Evolutionary conservation across 345 rosid species (phyloP), one percentile per base, ranked within the genome.

Genomic region (Citrus unshiu): DNA sequence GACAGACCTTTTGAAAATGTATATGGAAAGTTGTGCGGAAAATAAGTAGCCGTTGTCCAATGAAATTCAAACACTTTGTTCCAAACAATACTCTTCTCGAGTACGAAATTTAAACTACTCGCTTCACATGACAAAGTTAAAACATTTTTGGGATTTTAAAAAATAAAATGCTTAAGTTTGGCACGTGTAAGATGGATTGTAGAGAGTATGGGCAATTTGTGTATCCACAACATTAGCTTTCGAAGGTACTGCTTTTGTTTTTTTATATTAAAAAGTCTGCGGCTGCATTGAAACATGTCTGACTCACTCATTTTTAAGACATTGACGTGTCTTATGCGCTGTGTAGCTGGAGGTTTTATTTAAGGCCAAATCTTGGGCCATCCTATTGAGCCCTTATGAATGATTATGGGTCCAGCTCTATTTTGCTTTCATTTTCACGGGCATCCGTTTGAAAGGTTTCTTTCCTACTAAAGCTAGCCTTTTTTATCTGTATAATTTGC

Each of bases 31-130:
- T 80, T 78, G 92, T 78, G 94, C 85, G 32, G 63, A 39, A 77
- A 63, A 70, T 56, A 14, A 77, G 85, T 77, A 83, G 87, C 93
- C 91, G 90, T 88, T 88, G 90, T 81, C 88, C 88, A 37, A 75
- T 64, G 54, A 78, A 77, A 78, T 86, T 86, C 84, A 83, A 80
- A 87, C 78, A 74, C 13, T 72, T 9, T n/a, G 22, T 14, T 25
- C 56, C 18, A 78, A 70, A 34, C 27, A 21, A 7, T 68, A 83
- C 79, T 51, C 77, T 22, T 79, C 29, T 18, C 18, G 25, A 12
- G 70, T 59, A 75, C 8, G 0, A 4, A 77, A 61, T 5, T 13
- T 2, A 16, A 3, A 46, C 13, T 64, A 68, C 80, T 79, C 85
- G 40, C 78, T 71, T 0, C 39, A 30, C 18, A 32, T 18, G 68